phyloP scores from a whole-genome alignment of 2,329 filamentous ascomycete genomes.

The Fusarium sp. region DNA sequence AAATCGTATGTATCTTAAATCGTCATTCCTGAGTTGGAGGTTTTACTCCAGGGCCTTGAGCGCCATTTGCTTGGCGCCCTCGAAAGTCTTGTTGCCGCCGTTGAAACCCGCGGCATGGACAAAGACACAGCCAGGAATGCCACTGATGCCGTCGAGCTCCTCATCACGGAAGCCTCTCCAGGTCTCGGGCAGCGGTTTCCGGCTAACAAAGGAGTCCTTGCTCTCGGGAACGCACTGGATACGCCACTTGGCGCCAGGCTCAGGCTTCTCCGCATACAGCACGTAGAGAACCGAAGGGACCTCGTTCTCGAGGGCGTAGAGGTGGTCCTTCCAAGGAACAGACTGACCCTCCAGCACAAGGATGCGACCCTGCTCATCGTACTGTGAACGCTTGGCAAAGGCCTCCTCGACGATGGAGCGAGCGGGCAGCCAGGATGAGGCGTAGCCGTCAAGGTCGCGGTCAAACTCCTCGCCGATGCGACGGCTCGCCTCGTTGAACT shows the following conservation, averaged over 20 bases:
- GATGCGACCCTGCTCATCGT: slow-evolving; percentile 81
- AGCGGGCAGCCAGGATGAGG: slow-evolving; percentile 86
- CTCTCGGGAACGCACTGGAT: slow-evolving; percentile 91
- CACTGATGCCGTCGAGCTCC: slow-evolving; percentile 79
- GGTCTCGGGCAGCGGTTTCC: slow-evolving; percentile 88
- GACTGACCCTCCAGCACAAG: slow-evolving; percentile 82
- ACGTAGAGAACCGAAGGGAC: slow-evolving; percentile 80
- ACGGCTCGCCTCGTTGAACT: slow-evolving; percentile 80
- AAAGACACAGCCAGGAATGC: slow-evolving; percentile 84
- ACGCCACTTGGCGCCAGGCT: slow-evolving; percentile 86
- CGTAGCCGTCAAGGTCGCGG: slow-evolving; percentile 81
- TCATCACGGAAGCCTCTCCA: slow-evolving; percentile 94
- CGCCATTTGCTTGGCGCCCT: slow-evolving; percentile 89
- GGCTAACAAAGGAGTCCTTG: slow-evolving; percentile 89
- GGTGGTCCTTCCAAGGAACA: slow-evolving; percentile 96
- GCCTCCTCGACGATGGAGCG: slow-evolving; percentile 82
- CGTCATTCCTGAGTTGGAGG: slow-evolving; percentile 40
- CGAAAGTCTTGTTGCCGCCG: slow-evolving; percentile 91
- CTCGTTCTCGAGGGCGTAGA: slow-evolving; percentile 84
- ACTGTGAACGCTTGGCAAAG: slow-evolving; percentile 75
- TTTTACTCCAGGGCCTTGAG: slow-evolving; percentile 74
- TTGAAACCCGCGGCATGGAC: slow-evolving; percentile 97
- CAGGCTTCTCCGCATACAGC: slow-evolving; percentile 86
- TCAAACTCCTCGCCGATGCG: slow-evolving; percentile 93
- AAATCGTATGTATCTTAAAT: not conserved